Conservation (phyloP, 768 basidiomycete species). For the Jaapia argillacea region DNA sequence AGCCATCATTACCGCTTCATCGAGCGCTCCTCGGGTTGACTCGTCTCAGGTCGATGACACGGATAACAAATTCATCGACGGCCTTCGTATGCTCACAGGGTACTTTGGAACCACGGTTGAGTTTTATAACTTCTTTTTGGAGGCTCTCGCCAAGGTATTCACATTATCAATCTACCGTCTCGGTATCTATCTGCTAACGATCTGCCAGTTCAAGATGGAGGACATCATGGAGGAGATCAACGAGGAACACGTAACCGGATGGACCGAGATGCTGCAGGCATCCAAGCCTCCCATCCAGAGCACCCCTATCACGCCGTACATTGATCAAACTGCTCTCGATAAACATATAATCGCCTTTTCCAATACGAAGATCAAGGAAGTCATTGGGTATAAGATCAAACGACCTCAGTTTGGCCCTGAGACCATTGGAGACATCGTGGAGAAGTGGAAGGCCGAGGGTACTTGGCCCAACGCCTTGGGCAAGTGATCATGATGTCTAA, state of each 20-base stretch:
- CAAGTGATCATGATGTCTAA: conserved; percentile 2
- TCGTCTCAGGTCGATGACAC: conserved; percentile 59
- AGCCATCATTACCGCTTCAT: too few species aligned
- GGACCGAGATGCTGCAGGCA: conserved; percentile 71
- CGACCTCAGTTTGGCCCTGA: conserved; percentile 54
- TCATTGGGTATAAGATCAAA: conserved; percentile 61
- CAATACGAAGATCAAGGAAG: conserved; percentile 62
- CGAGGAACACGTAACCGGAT: conserved; percentile 70
- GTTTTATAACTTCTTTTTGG: conserved; percentile 66
- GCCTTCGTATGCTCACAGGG: conserved; percentile 55
- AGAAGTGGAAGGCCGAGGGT: conserved; percentile 74
- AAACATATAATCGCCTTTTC: conserved; percentile 61
- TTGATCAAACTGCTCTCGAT: conserved; percentile 62
- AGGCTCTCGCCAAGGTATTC: conserved; percentile 54
- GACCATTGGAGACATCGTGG: conserved; percentile 57
- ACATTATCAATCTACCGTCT: neutral
- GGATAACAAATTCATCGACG: conserved; percentile 55
- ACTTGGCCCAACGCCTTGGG: conserved; percentile 26
- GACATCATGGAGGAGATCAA: conserved; percentile 78
- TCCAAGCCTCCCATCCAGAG: conserved; percentile 65
- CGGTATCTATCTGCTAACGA: conserved; percentile 1
- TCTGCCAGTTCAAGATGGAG: conserved; percentile 46
- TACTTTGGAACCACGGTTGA: conserved; percentile 75
- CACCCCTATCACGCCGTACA: conserved; percentile 68
- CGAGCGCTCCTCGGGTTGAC: neutral